These are phyloP conservation scores for Hypsizygus marmoreus DNA, from an alignment of 768 basidiomycete genomes.

Conservation along the genomic window DNA sequence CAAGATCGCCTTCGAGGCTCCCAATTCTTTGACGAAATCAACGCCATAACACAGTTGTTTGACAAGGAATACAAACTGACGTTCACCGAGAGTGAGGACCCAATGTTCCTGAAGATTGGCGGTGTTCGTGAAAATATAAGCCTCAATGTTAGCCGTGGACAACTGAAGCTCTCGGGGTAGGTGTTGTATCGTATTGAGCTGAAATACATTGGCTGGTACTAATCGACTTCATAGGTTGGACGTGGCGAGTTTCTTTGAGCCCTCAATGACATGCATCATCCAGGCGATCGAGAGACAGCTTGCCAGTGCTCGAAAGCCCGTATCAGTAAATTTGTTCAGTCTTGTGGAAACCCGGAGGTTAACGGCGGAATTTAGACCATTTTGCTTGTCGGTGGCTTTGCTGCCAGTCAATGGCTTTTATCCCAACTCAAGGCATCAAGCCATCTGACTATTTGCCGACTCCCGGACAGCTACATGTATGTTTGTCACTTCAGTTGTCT, in stretches of 20 bases:
- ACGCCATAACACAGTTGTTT: slow-evolving; percentile 41
- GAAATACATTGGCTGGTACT: background rate
- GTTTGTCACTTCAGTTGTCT: too few relatives aligned
- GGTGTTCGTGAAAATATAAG: slow-evolving; percentile 34
- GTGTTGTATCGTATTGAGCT: too few relatives aligned
- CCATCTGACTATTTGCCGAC: slow-evolving; percentile 38
- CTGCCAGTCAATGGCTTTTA: slow-evolving; percentile 58
- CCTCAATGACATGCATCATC: slow-evolving; percentile 24
- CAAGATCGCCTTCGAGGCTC: slow-evolving; percentile 42
- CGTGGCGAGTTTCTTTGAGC: slow-evolving; percentile 29
- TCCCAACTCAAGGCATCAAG: slow-evolving; percentile 38
- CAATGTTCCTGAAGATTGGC: slow-evolving; percentile 48
- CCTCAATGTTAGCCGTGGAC: slow-evolving; percentile 45
- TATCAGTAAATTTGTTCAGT: too few relatives aligned
- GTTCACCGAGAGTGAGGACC: slow-evolving; percentile 36
- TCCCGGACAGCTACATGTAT: slow-evolving; percentile 58
- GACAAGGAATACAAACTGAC: slow-evolving; percentile 47
- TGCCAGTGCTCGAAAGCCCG: background rate
- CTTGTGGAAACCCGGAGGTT: too few relatives aligned
- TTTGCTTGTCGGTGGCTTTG: slow-evolving; percentile 60
- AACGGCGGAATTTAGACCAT: slow-evolving; percentile 43
- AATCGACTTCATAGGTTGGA: slow-evolving; percentile 14
- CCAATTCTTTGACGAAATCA: slow-evolving; percentile 39
- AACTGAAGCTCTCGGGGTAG: slow-evolving; percentile 45
- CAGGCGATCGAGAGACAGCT: slow-evolving; percentile 18